Evolutionary conservation across 1,139 yeast genomes (phyloP).

Genomic region (Pichia sp.): DNA sequence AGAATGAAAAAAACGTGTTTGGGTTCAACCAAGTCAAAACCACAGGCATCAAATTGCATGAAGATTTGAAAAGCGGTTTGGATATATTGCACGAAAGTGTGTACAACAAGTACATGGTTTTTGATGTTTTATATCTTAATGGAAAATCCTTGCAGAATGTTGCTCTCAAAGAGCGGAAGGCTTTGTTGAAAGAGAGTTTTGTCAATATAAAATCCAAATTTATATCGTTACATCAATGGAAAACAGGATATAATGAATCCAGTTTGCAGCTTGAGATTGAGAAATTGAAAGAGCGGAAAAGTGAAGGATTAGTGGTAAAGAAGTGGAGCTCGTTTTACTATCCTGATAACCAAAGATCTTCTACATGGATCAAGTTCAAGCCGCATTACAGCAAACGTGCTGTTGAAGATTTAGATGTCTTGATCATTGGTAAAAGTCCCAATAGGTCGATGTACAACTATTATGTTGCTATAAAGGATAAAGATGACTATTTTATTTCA

Average conservation of each 20-base stretch:
- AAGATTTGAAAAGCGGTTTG: background rate
- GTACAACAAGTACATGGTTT: conserved; percentile 15
- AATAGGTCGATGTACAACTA: conserved; percentile 13
- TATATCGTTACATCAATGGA: conserved; percentile 43
- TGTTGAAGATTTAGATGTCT: conserved; percentile 78
- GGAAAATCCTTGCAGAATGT: conserved; percentile 6
- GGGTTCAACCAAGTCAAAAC: conserved; percentile 14
- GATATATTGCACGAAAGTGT: conserved; percentile 1
- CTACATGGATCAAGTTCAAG: conserved; percentile 77
- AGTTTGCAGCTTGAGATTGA: too few species aligned
- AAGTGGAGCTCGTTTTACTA: conserved; percentile 48
- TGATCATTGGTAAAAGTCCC: conserved; percentile 57
- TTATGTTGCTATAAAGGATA: conserved; percentile 9
- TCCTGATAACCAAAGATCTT: conserved; percentile 47
- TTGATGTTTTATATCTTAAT: conserved; percentile 40
- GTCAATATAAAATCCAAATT: conserved; percentile 28
- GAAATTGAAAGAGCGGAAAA: too few species aligned
- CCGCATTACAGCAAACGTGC: conserved; percentile 85
- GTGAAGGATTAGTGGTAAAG: conserved; percentile 78
- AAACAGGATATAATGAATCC: conserved; percentile 31
- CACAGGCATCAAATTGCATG: background rate
- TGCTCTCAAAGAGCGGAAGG: conserved; percentile 7
- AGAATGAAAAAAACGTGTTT: conserved; percentile 20
- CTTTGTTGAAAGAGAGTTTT: background rate
- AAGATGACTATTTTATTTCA: conserved; percentile 34